A percentile compares a stretch with the other conserved stretches of the same genome.
phyloP scores from a whole-genome alignment of 768 basidiomycete species.

The Boletus rex-veris region DNA sequence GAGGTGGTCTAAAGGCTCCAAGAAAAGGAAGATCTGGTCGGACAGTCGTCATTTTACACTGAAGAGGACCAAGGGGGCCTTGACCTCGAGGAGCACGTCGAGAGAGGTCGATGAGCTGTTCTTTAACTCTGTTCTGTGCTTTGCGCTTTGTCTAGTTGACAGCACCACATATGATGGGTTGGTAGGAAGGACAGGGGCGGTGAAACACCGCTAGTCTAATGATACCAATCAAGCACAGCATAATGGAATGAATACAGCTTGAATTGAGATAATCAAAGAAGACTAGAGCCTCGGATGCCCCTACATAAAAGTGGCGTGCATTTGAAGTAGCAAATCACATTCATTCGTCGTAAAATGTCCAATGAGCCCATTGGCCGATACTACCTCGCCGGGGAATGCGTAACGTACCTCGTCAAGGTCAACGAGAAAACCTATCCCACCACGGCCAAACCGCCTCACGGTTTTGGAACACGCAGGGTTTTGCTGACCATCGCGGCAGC shows the following conservation, averaged over 20 bases:
- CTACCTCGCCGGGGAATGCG: not conserved
- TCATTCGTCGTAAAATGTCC: slow-evolving; percentile 16
- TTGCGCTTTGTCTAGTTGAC: not conserved
- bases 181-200: too few relatives aligned
- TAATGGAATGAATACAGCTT: too few relatives aligned
- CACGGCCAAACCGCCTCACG: slow-evolving; percentile 35
- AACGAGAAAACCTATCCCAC: not conserved
- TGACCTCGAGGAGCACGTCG: slow-evolving; percentile 15
- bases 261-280: too few relatives aligned
- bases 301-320: not conserved
- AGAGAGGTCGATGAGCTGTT: slow-evolving; percentile 7
- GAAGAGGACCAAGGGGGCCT: not conserved
- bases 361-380: not conserved
- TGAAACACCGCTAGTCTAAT: too few relatives aligned
- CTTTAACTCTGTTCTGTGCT: not conserved
- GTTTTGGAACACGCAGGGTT: slow-evolving; percentile 83
- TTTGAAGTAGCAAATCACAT: slow-evolving; percentile 7
- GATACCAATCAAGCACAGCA: too few relatives aligned
- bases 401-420: slow-evolving; percentile 3
- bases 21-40: slow-evolving; percentile 21
- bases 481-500: slow-evolving; percentile 98
- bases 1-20: slow-evolving; percentile 32
- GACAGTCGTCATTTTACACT: not conserved
- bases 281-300: not conserved
- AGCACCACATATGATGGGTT: slow-evolving; percentile 1